Evolutionary conservation across 495 filamentous ascomycete genomes (phyloP).

Genomic region (Aspergillus affinis): DNA sequence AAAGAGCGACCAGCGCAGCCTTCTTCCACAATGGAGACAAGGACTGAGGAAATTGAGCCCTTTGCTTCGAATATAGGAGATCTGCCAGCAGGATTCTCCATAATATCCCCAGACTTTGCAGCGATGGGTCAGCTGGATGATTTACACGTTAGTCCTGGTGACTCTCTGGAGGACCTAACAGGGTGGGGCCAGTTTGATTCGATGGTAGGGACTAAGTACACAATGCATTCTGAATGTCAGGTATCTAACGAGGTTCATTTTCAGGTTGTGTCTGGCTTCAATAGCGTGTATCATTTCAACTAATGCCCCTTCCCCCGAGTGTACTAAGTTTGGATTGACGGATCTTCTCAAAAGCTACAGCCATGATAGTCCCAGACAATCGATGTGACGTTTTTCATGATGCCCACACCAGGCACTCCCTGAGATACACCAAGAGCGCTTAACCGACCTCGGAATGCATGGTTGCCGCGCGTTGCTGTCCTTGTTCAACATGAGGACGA

Average conservation of each 20-base stretch:
- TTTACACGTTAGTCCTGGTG: not conserved
- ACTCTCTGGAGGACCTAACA: not conserved
- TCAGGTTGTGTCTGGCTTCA: conserved; percentile 2
- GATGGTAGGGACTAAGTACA: not conserved
- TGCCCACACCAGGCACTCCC: no score
- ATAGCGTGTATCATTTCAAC: not conserved
- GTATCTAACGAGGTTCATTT: not conserved
- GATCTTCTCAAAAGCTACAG: no score
- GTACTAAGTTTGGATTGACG: no score
- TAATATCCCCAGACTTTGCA: not conserved
- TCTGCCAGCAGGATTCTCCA: not conserved
- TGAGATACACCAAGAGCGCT: no score
- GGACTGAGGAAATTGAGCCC: not conserved
- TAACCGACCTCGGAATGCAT: no score
- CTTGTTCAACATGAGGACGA: conserved; percentile 1
- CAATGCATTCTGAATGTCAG: conserved; percentile 1
- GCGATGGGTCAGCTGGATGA: not conserved
- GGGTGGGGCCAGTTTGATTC: not conserved
- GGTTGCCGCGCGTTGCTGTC: not conserved
- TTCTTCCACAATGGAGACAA: not conserved
- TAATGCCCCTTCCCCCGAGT: no score
- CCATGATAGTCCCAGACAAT: no score
- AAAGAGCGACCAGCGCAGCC: not conserved
- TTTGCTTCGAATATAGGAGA: not conserved
- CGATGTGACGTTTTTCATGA: no score